Evolutionary conservation across 2,329 filamentous ascomycete species (phyloP).

Genomic region (Penicillium sp.): DNA sequence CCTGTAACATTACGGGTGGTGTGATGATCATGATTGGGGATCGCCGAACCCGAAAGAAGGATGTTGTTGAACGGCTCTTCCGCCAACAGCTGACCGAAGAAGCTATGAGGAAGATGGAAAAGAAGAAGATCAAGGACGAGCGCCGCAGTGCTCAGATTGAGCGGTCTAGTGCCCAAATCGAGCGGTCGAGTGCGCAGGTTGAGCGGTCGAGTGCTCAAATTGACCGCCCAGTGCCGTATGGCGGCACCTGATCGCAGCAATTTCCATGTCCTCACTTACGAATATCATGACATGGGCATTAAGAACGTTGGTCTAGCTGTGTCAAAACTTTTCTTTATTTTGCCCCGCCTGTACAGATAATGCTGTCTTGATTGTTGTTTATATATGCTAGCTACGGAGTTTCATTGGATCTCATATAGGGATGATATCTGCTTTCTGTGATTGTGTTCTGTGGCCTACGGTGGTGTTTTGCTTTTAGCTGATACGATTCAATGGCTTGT

Average conservation of each 20-base stretch:
- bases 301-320: neutral
- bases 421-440: neutral
- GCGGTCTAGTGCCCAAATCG: neutral
- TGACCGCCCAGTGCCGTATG: constrained; percentile 20
- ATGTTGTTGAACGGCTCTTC: constrained; percentile 73
- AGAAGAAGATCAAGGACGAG: constrained; percentile 47
- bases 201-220: constrained; percentile 27
- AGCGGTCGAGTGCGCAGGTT: neutral
- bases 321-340: neutral
- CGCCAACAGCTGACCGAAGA: constrained; percentile 71
- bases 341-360: constrained; percentile 14
- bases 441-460: neutral
- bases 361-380: neutral
- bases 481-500: neutral
- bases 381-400: constrained; percentile 11
- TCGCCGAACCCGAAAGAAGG: constrained; percentile 76
- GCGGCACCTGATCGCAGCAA: constrained; percentile 14
- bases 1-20: constrained; percentile 73
- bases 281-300: constrained; percentile 14
- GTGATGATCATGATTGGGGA: constrained; percentile 75
- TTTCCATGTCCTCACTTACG: constrained; percentile 10
- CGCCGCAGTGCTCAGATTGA: constrained; percentile 23
- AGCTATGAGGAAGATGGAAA: constrained; percentile 58
- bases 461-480: neutral
- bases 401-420: neutral